Percentiles rank a stretch among this genome's conserved stretches.
Conservation (phyloP, 176 grass and related monocot genomes). For the Thalia dealbata region DNA sequence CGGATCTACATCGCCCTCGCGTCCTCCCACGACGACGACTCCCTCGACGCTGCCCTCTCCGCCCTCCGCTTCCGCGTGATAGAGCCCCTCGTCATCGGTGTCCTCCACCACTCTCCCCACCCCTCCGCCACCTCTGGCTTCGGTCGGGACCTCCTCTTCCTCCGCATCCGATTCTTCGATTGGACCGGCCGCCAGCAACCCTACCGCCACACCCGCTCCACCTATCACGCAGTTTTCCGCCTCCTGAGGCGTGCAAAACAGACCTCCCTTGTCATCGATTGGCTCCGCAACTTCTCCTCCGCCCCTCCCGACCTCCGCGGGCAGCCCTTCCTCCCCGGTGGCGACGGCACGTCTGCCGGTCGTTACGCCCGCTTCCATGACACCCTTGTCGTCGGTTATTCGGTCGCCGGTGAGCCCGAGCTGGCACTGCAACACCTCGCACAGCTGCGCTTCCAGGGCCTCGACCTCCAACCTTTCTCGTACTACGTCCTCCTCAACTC, state of each 20-base stretch:
- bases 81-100: constrained; percentile 43
- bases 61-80: constrained; percentile 31
- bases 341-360: background rate
- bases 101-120: constrained; percentile 38
- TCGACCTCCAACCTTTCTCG: constrained; percentile 52
- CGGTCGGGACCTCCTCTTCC: constrained; percentile 36
- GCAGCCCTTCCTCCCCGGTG: background rate
- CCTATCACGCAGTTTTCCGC: constrained; percentile 57
- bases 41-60: constrained; percentile 33
- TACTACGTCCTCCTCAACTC: constrained; percentile 76
- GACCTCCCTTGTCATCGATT: constrained; percentile 48
- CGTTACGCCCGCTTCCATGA: constrained; percentile 50
- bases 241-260: constrained; percentile 38
- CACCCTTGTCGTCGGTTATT: constrained; percentile 68
- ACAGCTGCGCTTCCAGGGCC: constrained; percentile 63
- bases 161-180: constrained; percentile 82
- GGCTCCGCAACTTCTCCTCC: constrained; percentile 76
- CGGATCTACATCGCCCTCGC: constrained; percentile 62
- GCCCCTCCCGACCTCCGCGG: constrained; percentile 6
- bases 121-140: background rate
- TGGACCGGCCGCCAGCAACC: constrained; percentile 46
- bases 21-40: constrained; percentile 16
- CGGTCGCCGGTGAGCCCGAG: constrained; percentile 76
- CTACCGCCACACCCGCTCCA: constrained; percentile 53
- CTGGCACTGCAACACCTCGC: constrained; percentile 49